These are phyloP conservation scores for Apiospora rasikravindrae DNA, from an alignment of 2,329 filamentous ascomycete species.

Conservation along the genomic window DNA sequence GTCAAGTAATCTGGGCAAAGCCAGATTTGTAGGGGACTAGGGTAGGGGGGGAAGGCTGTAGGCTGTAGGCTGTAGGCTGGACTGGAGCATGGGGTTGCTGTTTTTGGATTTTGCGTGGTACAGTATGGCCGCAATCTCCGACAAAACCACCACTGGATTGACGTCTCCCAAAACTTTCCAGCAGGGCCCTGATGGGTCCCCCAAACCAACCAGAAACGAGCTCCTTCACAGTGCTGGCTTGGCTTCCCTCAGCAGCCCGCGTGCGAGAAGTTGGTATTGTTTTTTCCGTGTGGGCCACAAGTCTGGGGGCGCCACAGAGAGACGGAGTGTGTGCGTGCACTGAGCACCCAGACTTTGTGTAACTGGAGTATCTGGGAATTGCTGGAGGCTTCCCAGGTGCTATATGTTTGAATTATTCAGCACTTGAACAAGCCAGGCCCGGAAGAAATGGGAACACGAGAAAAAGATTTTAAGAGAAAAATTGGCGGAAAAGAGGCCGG, in stretches of 20 bases:
- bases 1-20: conserved; percentile 9
- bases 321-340: neutral
- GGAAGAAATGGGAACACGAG: neutral
- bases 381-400: neutral
- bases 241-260: neutral
- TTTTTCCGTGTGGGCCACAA: neutral
- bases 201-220: conserved; percentile 13
- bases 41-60: conserved; percentile 2
- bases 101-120: conserved; percentile 11
- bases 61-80: conserved; percentile 15
- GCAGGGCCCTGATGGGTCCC: neutral
- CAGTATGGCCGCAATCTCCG: conserved; percentile 6
- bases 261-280: neutral
- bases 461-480: neutral
- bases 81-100: conserved; percentile 9
- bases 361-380: neutral
- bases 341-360: neutral
- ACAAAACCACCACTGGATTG: conserved; percentile 13
- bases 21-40: conserved; percentile 12
- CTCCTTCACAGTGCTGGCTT: conserved; percentile 7
- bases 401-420: neutral
- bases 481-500: neutral
- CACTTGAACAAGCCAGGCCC: neutral
- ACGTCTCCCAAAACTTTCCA: neutral
- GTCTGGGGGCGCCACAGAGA: neutral